Conservation (phyloP, 768 basidiomycete genomes). For the Strobilomyces dryophilus region DNA sequence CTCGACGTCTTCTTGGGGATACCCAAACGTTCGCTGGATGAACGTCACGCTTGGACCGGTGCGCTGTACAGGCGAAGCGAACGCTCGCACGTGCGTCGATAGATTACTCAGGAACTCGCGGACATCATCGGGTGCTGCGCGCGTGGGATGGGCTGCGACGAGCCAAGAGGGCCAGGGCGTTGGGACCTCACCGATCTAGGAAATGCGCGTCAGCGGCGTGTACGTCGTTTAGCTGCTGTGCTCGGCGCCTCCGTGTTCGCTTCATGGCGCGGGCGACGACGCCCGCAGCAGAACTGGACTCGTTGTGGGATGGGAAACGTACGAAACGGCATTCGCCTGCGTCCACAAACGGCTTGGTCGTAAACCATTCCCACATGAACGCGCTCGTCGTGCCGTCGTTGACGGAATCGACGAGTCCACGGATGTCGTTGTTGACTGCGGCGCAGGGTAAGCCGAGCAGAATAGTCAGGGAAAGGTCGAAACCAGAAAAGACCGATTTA, state of each 20-base stretch:
- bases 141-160: conserved; percentile 79
- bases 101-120: conserved; percentile 59
- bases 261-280: background rate
- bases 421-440: conserved; percentile 77
- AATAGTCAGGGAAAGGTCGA: too few relatives aligned
- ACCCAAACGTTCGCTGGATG: conserved; percentile 75
- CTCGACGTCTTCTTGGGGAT: conserved; percentile 76
- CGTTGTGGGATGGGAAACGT: conserved; percentile 38
- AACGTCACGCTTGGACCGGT: conserved; percentile 63
- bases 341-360: conserved; percentile 77
- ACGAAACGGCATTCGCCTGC: conserved; percentile 81
- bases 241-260: too few relatives aligned
- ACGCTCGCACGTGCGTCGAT: conserved; percentile 59
- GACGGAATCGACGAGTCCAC: conserved; percentile 77
- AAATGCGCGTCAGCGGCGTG: too few relatives aligned
- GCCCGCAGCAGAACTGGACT: too few relatives aligned
- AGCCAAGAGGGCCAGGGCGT: conserved; percentile 99
- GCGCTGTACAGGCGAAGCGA: conserved; percentile 57
- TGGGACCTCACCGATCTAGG: conserved; percentile 77
- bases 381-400: conserved; percentile 86
- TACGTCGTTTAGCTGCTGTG: too few relatives aligned
- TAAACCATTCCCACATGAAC: conserved; percentile 97
- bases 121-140: conserved; percentile 49
- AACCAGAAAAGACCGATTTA: too few relatives aligned
- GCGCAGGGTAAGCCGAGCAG: background rate